Conservation (phyloP, 495 filamentous ascomycete genomes). For the Neurospora tetrasperma region DNA sequence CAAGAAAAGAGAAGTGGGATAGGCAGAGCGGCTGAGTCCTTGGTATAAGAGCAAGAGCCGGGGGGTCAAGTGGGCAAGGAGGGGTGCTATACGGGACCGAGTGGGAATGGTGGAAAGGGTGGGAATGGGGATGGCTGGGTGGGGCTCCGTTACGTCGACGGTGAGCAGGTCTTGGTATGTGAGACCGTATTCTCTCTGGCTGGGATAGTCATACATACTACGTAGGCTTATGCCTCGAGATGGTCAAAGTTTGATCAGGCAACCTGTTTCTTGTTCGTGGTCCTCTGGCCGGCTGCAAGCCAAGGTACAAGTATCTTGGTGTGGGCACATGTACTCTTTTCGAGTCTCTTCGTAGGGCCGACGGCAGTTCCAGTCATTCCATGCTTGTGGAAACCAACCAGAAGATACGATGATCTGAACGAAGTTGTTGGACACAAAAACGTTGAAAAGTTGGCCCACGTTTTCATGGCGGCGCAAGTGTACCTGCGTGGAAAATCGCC, state of each 20-base stretch:
- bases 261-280: background rate
- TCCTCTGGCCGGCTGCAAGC: background rate
- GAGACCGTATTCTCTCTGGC: background rate
- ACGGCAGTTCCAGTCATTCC: background rate
- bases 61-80: background rate
- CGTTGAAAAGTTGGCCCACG: background rate
- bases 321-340: background rate
- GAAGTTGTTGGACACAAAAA: background rate
- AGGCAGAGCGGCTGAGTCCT: background rate
- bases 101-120: background rate
- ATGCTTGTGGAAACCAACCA: background rate
- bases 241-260: background rate
- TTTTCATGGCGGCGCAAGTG: background rate
- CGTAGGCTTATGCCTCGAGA: background rate
- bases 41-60: background rate
- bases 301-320: background rate
- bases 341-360: background rate
- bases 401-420: background rate
- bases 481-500: background rate
- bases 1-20: background rate
- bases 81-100: background rate
- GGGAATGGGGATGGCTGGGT: background rate
- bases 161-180: background rate
- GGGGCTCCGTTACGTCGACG: background rate
- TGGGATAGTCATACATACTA: background rate